A percentile compares a stretch with the other conserved stretches of the same genome.
Conservation (phyloP, 1,284 basidiomycete genomes). For the Coriolopsis trogii region DNA sequence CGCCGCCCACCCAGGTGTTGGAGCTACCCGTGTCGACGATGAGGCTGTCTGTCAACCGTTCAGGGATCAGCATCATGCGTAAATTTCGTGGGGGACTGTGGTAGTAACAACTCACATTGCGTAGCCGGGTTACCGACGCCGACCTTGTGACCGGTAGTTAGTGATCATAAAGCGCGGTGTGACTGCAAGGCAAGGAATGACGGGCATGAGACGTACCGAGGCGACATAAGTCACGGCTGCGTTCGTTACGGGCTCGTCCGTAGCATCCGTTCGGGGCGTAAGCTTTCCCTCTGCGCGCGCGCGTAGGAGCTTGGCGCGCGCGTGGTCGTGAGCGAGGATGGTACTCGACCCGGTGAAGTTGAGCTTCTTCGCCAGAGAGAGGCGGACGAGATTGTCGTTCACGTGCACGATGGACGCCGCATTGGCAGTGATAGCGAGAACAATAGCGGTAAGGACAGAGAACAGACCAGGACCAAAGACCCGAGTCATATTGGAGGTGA, state of each 20-base stretch:
- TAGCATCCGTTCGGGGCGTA: not conserved
- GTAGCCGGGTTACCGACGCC: constrained; percentile 25
- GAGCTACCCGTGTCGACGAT: constrained; percentile 35
- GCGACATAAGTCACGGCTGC: constrained; percentile 22
- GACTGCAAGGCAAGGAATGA: not conserved
- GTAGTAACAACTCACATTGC: constrained; percentile 14
- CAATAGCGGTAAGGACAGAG: no score
- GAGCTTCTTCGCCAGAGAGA: constrained; percentile 20
- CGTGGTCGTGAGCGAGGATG: constrained; percentile 20
- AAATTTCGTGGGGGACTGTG: not conserved
- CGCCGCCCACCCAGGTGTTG: constrained; percentile 64
- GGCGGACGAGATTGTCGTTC: no score
- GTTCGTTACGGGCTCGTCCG: constrained; percentile 14
- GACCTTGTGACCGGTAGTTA: constrained; percentile 7
- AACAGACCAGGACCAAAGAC: no score
- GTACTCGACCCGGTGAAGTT: constrained; percentile 16
- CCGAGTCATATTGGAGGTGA: no score
- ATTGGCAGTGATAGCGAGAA: no score
- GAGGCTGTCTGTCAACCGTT: constrained; percentile 8
- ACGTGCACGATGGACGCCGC: no score
- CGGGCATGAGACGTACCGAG: constrained; percentile 11
- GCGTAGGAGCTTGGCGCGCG: constrained; percentile 17
- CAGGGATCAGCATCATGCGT: not conserved
- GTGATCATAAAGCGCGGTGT: not conserved
- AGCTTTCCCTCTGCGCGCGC: not conserved